These are phyloP conservation scores for Schizophyllum commune DNA, from an alignment of 1,284 basidiomycete genomes.

Conservation along the genomic window DNA sequence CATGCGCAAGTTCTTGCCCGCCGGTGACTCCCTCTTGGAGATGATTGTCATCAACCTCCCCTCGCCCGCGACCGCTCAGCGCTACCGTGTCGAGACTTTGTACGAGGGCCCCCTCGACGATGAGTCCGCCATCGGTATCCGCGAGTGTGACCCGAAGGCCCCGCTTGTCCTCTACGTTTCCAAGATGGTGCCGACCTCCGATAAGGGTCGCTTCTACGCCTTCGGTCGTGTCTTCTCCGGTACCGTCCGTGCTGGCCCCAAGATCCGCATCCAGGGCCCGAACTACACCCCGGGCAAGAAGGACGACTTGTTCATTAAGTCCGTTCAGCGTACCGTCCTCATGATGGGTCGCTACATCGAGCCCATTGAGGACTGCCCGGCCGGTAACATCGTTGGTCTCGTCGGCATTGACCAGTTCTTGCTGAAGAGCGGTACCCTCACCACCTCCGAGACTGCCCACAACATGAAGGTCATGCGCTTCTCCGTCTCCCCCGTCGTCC, in stretches of 20 bases:
- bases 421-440: constrained; percentile 98
- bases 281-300: constrained; percentile 99
- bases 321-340: constrained; percentile 96
- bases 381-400: constrained; percentile 98
- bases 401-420: constrained; percentile 99
- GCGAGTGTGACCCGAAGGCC: constrained; percentile 96
- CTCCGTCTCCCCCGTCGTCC: constrained; percentile 99
- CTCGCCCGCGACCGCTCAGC: constrained; percentile 94
- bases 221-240: constrained; percentile 99
- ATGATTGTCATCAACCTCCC: constrained; percentile 99
- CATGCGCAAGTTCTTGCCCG: constrained; percentile 99
- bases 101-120: constrained; percentile 99
- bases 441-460: constrained; percentile 96
- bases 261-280: constrained; percentile 99
- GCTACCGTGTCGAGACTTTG: constrained; percentile 98
- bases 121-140: constrained; percentile 97
- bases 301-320: constrained; percentile 97
- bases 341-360: constrained; percentile 99
- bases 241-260: constrained; percentile 94
- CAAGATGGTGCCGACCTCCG: constrained; percentile 99
- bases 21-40: constrained; percentile 97
- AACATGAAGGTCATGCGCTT: constrained; percentile 99
- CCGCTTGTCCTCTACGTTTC: constrained; percentile 99
- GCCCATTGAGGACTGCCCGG: constrained; percentile 98
- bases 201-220: constrained; percentile 99